Base-by-base conservation (phyloP, 192 early-diverging fungal genomes). In the Backusella sp. region DNA sequence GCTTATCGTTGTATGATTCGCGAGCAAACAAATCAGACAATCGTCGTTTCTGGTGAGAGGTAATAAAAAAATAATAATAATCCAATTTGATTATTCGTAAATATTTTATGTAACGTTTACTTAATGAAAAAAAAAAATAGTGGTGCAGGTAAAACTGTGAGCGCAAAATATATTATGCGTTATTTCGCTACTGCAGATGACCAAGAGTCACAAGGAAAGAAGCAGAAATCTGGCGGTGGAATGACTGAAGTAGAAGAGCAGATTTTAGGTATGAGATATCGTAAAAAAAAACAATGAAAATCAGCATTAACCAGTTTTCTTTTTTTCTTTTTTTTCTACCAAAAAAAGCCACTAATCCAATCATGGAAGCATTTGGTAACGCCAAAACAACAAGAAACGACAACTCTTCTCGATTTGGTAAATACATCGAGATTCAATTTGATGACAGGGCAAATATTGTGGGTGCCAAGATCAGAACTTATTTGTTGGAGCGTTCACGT, bases 361-460 rank as follows among this genome's bases (percentile, higher is more conserved):
- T 99, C 80, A 96, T 98, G 88, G 98, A 99, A 90, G 92, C 98
- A 62, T 99, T 99, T 81, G 98, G 98, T 77, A 99, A 99, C 85
- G 96, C 98, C 36, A 99, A 99, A 83, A 99, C 98, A 12, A 98
- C 98, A 7, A 86, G 98, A 80, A 99, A 99, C 88, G 98, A 99
- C 87, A 99, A 99, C 88, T 91, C 89, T 73, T 98, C 97, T 65
- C 92, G 98, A 26, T 99, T 99, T 80, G 98, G 98, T 73, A 99
- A 99, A 88, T 99, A 98, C 85, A 93, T 97, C 75, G 96, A 98
- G 83, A 97, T 99, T 78, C 86, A 95, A 78, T 99, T 99, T 84
- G 91, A 93, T 79, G 91, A 92, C 73, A 77, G 87, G 19, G 87
- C 85, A 70, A 90, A 93, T 53, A 99, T 99, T 83, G 91, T 94